These are phyloP conservation scores for Stephania yunnanensis DNA, from an alignment of 164 flowering plant species.

Conservation along the genomic window DNA sequence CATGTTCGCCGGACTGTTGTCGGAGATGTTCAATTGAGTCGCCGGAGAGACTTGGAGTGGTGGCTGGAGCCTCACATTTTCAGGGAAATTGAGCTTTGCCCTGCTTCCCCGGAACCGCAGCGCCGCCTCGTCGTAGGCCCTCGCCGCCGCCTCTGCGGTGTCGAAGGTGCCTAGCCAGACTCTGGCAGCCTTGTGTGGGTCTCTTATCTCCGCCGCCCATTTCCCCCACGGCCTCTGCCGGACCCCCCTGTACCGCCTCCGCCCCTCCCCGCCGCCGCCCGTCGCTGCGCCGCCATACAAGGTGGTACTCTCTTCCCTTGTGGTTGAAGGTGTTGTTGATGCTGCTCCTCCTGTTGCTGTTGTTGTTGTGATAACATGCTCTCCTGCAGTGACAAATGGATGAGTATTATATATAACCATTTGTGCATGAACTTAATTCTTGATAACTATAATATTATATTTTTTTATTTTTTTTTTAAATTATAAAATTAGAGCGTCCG, in stretches of 20 bases:
- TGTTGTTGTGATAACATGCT: constrained; percentile 10
- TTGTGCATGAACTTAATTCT: too few relatives aligned
- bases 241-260: constrained; percentile 57
- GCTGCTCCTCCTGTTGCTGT: not conserved
- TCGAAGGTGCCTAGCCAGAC: constrained; percentile 68
- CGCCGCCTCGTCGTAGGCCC: constrained; percentile 65
- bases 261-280: constrained; percentile 24
- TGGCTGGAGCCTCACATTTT: constrained; percentile 30
- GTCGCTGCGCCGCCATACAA: constrained; percentile 14
- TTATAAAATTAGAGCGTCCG: too few relatives aligned
- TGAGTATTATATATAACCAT: too few relatives aligned
- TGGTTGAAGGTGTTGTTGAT: not conserved
- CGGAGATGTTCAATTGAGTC: constrained; percentile 21
- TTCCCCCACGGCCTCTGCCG: constrained; percentile 64
- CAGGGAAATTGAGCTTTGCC: constrained; percentile 62
- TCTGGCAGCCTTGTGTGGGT: constrained; percentile 55
- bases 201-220: constrained; percentile 65
- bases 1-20: constrained; percentile 24
- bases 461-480: too few relatives aligned
- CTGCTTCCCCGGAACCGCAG: constrained; percentile 56
- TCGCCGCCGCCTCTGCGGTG: constrained; percentile 56
- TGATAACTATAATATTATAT: too few relatives aligned
- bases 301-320: constrained; percentile 11
- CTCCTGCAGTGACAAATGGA: not conserved
- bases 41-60: constrained; percentile 15